Evolutionary conservation across 129 eudicot genomes (phyloP).

Genomic region (Chrysanthemum lavandulifolium): DNA sequence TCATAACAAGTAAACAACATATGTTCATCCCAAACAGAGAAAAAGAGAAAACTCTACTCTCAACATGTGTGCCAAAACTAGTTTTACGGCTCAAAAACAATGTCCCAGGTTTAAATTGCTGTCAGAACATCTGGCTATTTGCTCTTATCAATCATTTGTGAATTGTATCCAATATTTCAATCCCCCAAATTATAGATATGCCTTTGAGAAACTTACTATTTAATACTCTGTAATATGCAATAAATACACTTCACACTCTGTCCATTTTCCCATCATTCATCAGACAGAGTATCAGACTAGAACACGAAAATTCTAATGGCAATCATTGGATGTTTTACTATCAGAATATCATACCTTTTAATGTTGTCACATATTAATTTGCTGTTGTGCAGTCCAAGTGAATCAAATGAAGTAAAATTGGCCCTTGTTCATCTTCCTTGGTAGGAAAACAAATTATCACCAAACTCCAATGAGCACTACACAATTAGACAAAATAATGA

Average conservation of each 20-base stretch:
- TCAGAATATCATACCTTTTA: constrained; percentile 49
- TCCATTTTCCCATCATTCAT: too few species aligned
- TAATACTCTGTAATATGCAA: not conserved
- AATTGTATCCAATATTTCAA: constrained; percentile 1
- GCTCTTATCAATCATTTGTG: constrained; percentile 6
- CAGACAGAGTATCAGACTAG: too few species aligned
- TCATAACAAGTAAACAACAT: not conserved
- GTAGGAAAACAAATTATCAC: constrained; percentile 82
- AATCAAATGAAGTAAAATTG: constrained; percentile 82
- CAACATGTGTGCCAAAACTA: not conserved
- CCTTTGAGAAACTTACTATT: not conserved
- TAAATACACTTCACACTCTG: too few species aligned
- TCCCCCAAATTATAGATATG: not conserved
- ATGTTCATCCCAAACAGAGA: not conserved
- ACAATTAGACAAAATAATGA: constrained; percentile 3
- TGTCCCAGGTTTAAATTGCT: not conserved
- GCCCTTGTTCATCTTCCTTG: constrained; percentile 80
- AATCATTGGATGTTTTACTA: constrained; percentile 12
- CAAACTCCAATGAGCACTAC: constrained; percentile 95
- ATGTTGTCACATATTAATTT: constrained; percentile 47
- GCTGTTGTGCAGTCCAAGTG: constrained; percentile 74
- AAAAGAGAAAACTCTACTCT: not conserved
- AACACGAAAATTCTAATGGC: not conserved
- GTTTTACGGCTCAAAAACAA: not conserved
- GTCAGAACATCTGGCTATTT: not conserved